Evolutionary conservation across 2,329 filamentous ascomycete species (phyloP), one percentile per base, ranked within the genome.

Genomic region (Exserohilum turcica): DNA sequence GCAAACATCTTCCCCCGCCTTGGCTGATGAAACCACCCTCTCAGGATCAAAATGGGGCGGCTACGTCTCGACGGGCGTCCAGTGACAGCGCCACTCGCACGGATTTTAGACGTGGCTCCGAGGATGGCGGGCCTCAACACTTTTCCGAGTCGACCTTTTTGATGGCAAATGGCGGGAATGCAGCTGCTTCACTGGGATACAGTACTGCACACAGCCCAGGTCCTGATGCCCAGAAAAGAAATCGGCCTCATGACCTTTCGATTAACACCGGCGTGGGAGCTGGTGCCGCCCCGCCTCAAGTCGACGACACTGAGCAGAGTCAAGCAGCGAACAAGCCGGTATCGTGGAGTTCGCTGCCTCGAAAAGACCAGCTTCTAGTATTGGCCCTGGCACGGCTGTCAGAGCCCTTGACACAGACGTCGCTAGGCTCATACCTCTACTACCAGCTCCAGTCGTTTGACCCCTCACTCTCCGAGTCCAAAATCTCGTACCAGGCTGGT

Each of bases 391-490:
- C 91, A 7, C 85, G 92, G 24, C 78, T 96, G 18, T 91, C 89
- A 9, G 92, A 96, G 70, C 91, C 91, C 3, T 78, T 96, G 31
- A 89, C 90, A 0, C 89, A 94, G 68, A 92, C 89, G 0, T 74
- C 71, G 1, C 63, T 75, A 2, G 71, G 71, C 12, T 84, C 89
- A 1, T 95, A 95, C 74, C 86, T 95, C 79, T 95, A 91, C 76
- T 95, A 93, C 74, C 90, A 94, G 72, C 83, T 96, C n/a, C 86
- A 85, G 63, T 93, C 87, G 53, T 93, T 96, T 64, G 81, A 89
- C 19, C 79, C 80, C 2, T 79, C 75, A 18, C 72, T 82, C 16
- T 76, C 82, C 2, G 82, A 86, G 48, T 81, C 81, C 2, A 85
- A 83, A 2, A 92, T 96, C 60, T 85, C 91, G 0, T 81, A 82